These are phyloP conservation scores for Petunia hybrid DNA, from an alignment of 305 asterid species.

Conservation along the genomic window DNA sequence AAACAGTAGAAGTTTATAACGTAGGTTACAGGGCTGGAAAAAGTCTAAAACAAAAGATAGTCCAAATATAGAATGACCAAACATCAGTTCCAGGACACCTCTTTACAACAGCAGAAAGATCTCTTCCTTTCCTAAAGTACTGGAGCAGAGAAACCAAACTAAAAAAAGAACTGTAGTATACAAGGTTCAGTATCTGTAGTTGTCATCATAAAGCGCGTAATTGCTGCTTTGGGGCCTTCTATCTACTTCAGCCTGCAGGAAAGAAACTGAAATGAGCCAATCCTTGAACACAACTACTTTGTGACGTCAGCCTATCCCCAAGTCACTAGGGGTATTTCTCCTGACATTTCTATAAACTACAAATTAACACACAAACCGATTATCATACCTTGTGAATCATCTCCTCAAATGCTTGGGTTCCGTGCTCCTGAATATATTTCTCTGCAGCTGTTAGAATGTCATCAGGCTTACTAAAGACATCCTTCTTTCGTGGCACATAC, in stretches of 20 bases:
- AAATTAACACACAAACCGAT: not conserved
- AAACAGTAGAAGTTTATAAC: not conserved
- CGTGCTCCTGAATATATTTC: conserved; percentile 73
- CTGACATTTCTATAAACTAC: not conserved
- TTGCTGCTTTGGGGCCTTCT: conserved; percentile 49
- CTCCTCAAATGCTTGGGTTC: conserved; percentile 74
- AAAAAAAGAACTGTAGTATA: not conserved
- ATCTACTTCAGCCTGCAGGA: conserved; percentile 61
- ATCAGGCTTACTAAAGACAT: conserved; percentile 68
- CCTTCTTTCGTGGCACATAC: conserved; percentile 86
- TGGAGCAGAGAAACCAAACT: conserved; percentile 7
- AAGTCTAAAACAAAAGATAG: not conserved
- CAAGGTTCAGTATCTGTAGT: conserved; percentile 57
- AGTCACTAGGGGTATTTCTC: not conserved
- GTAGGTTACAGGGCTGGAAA: not conserved
- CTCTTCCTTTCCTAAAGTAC: not conserved
- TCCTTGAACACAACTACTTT: not conserved
- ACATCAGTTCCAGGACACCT: conserved; percentile 4
- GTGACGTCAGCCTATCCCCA: not conserved
- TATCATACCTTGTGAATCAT: conserved; percentile 69
- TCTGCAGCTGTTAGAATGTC: conserved; percentile 89
- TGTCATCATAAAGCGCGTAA: conserved; percentile 57
- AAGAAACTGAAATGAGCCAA: conserved; percentile 33
- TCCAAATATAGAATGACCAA: not conserved
- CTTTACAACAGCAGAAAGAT: conserved; percentile 37